Percentiles rank a stretch among this genome's conserved stretches.
Evolutionary conservation across 345 rosid genomes (phyloP).

Genomic region (Sonneratia caseolaris): DNA sequence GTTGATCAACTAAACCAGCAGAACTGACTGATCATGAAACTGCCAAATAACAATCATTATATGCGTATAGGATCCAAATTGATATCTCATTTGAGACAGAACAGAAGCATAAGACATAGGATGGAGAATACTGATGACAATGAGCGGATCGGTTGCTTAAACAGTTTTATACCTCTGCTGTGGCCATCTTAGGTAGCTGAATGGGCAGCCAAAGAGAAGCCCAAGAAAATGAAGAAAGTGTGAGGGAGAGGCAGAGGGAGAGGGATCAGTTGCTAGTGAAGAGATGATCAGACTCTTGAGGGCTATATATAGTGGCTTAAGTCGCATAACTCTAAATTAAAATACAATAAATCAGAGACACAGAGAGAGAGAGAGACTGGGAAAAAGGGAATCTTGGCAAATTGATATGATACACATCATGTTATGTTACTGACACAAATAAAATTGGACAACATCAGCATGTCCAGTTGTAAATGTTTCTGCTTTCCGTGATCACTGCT

Average conservation of each 20-base stretch:
- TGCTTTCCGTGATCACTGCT: no score
- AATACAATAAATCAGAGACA: background rate
- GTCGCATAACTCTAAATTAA: background rate
- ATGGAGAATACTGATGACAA: no score
- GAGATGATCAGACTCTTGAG: conserved; percentile 14
- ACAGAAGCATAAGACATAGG: no score
- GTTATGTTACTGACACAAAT: conserved; percentile 19
- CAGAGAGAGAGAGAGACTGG: background rate
- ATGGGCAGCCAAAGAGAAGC: background rate
- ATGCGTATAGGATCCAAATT: no score
- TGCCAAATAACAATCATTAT: no score
- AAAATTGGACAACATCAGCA: conserved; percentile 10
- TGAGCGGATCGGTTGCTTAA: background rate
- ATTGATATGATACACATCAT: conserved; percentile 8
- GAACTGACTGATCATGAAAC: no score
- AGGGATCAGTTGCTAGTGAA: conserved; percentile 12
- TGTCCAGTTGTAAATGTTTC: conserved; percentile 28
- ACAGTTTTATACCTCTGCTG: background rate
- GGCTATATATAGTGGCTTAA: conserved; percentile 32
- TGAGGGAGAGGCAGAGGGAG: background rate
- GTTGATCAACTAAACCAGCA: background rate
- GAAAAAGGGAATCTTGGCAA: conserved; percentile 12
- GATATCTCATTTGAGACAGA: no score
- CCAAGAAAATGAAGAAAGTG: background rate
- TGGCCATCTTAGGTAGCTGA: conserved; percentile 51